Evolutionary conservation across 306 rosid species (phyloP).

Genomic region (Medicago ruthenica): DNA sequence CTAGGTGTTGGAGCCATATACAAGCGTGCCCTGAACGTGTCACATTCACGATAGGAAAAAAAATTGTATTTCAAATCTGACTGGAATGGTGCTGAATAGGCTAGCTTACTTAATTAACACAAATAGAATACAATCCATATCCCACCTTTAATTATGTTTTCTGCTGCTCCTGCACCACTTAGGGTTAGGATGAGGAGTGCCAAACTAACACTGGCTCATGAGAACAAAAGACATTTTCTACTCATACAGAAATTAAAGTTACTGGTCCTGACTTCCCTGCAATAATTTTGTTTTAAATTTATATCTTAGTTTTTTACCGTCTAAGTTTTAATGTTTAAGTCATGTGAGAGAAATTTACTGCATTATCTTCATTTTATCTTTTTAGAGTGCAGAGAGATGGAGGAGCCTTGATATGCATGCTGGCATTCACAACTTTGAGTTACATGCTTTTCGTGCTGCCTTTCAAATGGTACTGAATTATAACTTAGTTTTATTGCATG

Average conservation of each 20-base stretch:
- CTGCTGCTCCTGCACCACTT: conserved; percentile 1
- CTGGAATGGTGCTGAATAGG: neutral
- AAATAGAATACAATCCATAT: conserved; percentile 13
- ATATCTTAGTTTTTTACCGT: conserved; percentile 7
- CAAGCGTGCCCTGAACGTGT: neutral
- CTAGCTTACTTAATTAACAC: neutral
- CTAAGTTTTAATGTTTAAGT: conserved; percentile 16
- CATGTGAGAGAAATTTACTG: conserved; percentile 18
- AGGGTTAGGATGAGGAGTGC: conserved; percentile 27
- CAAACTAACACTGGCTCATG: conserved; percentile 32
- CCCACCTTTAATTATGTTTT: conserved; percentile 14
- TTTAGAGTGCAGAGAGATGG: conserved; percentile 98
- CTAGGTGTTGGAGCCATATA: neutral
- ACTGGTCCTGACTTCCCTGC: conserved; percentile 2
- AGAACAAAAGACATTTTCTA: conserved; percentile 7
- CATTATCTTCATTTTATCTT: conserved; percentile 42
- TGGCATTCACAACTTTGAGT: conserved; percentile 83
- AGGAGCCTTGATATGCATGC: conserved; percentile 67
- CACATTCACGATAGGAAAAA: neutral
- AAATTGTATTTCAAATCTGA: neutral
- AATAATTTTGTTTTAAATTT: conserved; percentile 15
- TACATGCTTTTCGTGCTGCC: conserved; percentile 91
- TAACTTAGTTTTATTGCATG: conserved; percentile 30
- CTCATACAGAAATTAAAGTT: conserved; percentile 17
- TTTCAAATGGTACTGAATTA: conserved; percentile 79